Conservation (phyloP, 2,329 filamentous ascomycete species). For the Fusarium virguliforme region DNA sequence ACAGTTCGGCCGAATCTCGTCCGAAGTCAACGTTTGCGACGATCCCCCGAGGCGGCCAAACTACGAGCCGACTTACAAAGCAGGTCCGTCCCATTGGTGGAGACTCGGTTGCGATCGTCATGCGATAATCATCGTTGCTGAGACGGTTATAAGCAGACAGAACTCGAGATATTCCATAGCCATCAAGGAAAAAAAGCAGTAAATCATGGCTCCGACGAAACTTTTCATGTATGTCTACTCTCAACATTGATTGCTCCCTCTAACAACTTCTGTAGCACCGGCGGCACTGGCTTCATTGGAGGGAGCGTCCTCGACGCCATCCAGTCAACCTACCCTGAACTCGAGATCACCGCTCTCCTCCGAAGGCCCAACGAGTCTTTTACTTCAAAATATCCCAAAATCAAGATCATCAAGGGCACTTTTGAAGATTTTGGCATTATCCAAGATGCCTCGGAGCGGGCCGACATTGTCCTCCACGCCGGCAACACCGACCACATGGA, state of each 20-base stretch:
- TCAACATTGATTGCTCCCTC: neutral
- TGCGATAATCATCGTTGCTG: neutral
- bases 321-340: neutral
- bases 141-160: neutral
- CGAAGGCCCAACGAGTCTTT: neutral
- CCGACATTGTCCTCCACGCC: slow-evolving; percentile 6
- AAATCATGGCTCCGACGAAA: neutral
- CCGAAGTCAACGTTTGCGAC: too few relatives aligned
- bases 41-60: too few relatives aligned
- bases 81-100: neutral
- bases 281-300: slow-evolving; percentile 6
- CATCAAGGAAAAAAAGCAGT: neutral
- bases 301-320: neutral
- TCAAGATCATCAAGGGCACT: neutral
- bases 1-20: too few relatives aligned
- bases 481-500: slow-evolving; percentile 2
- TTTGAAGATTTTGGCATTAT: neutral
- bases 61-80: neutral
- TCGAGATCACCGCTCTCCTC: neutral
- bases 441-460: neutral
- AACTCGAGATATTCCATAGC: neutral
- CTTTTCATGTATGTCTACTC: neutral
- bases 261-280: neutral
- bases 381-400: neutral
- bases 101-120: slow-evolving; percentile 1